Evolutionary conservation across 75 land plant species (phyloP).

Genomic region (Adiantum capillusveneris): DNA sequence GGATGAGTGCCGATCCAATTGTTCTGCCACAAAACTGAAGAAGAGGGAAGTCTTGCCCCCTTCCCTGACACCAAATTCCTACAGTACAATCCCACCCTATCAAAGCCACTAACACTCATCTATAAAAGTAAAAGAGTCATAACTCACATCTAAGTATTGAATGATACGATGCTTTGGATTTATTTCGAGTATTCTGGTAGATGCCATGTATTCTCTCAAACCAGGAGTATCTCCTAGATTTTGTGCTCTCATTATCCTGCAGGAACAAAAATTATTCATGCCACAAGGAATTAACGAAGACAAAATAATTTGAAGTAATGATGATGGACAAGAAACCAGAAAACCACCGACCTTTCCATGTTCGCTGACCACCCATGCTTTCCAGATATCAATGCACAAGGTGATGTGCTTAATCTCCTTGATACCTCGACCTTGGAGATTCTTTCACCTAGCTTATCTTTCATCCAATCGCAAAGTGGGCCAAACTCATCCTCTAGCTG

Average conservation of each 20-base stretch:
- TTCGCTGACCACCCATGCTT: conserved; percentile 99
- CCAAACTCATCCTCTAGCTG: conserved; percentile 73
- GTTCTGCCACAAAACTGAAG: too few species aligned
- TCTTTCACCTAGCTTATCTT: conserved; percentile 81
- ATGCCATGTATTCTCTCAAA: conserved; percentile 56
- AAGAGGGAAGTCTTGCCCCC: too few species aligned
- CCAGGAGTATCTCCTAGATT: conserved; percentile 51
- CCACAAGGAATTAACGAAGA: too few species aligned
- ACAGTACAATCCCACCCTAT: too few species aligned
- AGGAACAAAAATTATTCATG: not conserved
- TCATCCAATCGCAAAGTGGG: conserved; percentile 90
- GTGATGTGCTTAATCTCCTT: conserved; percentile 75
- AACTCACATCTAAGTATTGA: conserved; percentile 56
- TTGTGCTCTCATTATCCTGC: conserved; percentile 87
- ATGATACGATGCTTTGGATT: conserved; percentile 81
- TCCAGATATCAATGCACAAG: conserved; percentile 92
- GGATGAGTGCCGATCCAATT: too few species aligned
- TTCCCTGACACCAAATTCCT: too few species aligned
- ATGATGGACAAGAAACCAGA: not conserved
- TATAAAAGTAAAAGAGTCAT: too few species aligned
- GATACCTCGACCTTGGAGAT: conserved; percentile 86
- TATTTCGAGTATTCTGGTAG: conserved; percentile 74
- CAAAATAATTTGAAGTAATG: too few species aligned
- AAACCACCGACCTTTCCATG: conserved; percentile 77
- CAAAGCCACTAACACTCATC: too few species aligned